These are phyloP conservation scores for Acer saccharum DNA, from an alignment of 345 rosid genomes.

Conservation along the genomic window DNA sequence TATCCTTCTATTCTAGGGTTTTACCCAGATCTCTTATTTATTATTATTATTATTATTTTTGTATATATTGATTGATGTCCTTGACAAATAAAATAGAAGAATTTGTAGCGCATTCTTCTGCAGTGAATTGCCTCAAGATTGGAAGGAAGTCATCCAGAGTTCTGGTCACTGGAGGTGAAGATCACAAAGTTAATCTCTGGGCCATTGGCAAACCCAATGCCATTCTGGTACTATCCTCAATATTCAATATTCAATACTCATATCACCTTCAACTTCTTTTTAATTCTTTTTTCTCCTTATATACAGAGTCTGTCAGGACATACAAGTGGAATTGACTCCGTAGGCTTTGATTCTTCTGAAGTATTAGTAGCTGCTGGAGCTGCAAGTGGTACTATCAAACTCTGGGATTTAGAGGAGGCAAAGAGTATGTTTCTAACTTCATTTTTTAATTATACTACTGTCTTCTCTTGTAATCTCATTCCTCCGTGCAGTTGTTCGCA, in stretches of 20 bases:
- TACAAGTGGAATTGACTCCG: slow-evolving; percentile 94
- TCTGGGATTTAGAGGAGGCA: slow-evolving; percentile 99
- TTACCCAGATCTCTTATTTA: slow-evolving; percentile 28
- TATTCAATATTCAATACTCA: no score
- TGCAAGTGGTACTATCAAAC: slow-evolving; percentile 95
- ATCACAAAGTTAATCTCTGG: slow-evolving; percentile 98
- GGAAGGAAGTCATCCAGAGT: slow-evolving; percentile 97
- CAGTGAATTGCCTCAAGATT: slow-evolving; percentile 92
- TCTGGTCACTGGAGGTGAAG: slow-evolving; percentile 98
- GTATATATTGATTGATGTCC: slow-evolving; percentile 33
- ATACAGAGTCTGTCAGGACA: slow-evolving; percentile 95
- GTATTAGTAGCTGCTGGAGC: slow-evolving; percentile 97
- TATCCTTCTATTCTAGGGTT: slow-evolving; percentile 55
- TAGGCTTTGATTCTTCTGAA: slow-evolving; percentile 93
- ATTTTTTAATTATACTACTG: slow-evolving; percentile 3
- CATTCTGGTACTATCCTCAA: slow-evolving; percentile 48
- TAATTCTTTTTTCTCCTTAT: not conserved
- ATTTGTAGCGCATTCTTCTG: slow-evolving; percentile 94
- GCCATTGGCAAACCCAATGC: slow-evolving; percentile 99
- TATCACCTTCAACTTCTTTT: no score
- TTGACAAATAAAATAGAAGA: slow-evolving; percentile 75
- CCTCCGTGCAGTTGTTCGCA: slow-evolving; percentile 74
- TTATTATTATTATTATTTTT: not conserved
- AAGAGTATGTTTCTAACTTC: slow-evolving; percentile 63
- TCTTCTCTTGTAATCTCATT: slow-evolving; percentile 16